phyloP scores from a whole-genome alignment of 495 filamentous ascomycete species.

The Aspergillus coremiiformis region DNA sequence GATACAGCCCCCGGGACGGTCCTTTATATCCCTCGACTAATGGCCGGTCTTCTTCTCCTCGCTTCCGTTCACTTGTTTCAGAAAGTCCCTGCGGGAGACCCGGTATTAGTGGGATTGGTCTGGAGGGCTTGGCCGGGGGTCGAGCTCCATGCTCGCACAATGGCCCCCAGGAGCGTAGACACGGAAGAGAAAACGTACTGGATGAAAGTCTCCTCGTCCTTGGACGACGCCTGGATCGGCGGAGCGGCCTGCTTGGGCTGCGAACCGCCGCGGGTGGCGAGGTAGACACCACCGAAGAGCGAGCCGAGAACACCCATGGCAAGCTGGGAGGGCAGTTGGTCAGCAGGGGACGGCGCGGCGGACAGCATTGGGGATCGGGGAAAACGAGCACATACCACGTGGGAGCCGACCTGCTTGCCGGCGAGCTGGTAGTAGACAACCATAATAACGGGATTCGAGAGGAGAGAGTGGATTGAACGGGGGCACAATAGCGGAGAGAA shows the following conservation, averaged over 20 bases:
- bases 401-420: conserved; percentile 89
- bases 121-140: too few relatives aligned
- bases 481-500: conserved; percentile 12
- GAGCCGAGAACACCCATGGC: conserved; percentile 73
- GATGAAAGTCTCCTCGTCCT: conserved; percentile 96
- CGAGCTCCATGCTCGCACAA: neutral
- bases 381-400: conserved; percentile 61
- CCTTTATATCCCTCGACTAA: conserved; percentile 31
- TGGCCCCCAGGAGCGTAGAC: neutral
- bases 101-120: neutral
- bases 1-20: neutral
- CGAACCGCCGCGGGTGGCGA: conserved; percentile 53
- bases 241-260: conserved; percentile 53
- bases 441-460: conserved; percentile 69
- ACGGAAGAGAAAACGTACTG: conserved; percentile 55
- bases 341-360: too few relatives aligned
- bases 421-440: conserved; percentile 75
- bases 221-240: conserved; percentile 77
- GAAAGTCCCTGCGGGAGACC: conserved; percentile 56
- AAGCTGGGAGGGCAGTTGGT: too few relatives aligned
- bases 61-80: conserved; percentile 57
- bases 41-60: conserved; percentile 62
- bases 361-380: conserved; percentile 7
- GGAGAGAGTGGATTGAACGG: conserved; percentile 21
- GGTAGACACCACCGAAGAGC: conserved; percentile 49